Percentiles rank a stretch among this genome's conserved stretches.
These are phyloP conservation scores for Zygoascus sp. DNA, from an alignment of 1,139 yeast genomes.

Conservation along the genomic window DNA sequence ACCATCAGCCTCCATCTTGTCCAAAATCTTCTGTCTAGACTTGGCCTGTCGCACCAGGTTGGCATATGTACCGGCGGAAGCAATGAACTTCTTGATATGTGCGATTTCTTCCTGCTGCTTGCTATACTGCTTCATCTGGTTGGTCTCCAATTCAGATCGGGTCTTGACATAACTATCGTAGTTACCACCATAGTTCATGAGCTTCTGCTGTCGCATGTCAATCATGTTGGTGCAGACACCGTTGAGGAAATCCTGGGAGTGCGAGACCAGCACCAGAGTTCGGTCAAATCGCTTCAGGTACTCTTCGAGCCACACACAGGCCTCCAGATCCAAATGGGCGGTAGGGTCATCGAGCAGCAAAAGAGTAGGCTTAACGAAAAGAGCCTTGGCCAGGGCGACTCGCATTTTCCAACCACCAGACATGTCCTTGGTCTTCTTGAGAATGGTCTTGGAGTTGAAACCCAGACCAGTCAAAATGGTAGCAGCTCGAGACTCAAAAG, in stretches of 20 bases:
- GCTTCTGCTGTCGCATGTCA: constrained; percentile 82
- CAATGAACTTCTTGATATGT: constrained; percentile 97
- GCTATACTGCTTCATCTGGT: constrained; percentile 94
- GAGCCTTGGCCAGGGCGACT: constrained; percentile 79
- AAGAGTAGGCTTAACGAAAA: constrained; percentile 29
- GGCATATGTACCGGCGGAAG: constrained; percentile 99
- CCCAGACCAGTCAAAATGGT: constrained; percentile 96
- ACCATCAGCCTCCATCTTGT: constrained; percentile 99
- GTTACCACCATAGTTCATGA: constrained; percentile 91
- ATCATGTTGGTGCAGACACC: constrained; percentile 98
- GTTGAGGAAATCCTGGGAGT: constrained; percentile 98
- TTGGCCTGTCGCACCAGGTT: constrained; percentile 98
- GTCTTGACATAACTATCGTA: constrained; percentile 96
- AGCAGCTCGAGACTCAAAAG: constrained; percentile 96
- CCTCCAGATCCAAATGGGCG: constrained; percentile 98
- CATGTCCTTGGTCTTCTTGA: constrained; percentile 94
- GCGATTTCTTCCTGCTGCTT: constrained; percentile 99
- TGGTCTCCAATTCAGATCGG: constrained; percentile 87
- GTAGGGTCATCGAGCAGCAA: constrained; percentile 80
- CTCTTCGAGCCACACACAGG: constrained; percentile 99
- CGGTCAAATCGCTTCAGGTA: constrained; percentile 91
- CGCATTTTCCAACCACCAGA: constrained; percentile 98
- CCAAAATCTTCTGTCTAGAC: constrained; percentile 98
- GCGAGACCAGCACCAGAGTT: constrained; percentile 90
- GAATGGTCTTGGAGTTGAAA: constrained; percentile 78